Base-by-base conservation (phyloP, 441 rosid species). In the Erysimum cheiri region DNA sequence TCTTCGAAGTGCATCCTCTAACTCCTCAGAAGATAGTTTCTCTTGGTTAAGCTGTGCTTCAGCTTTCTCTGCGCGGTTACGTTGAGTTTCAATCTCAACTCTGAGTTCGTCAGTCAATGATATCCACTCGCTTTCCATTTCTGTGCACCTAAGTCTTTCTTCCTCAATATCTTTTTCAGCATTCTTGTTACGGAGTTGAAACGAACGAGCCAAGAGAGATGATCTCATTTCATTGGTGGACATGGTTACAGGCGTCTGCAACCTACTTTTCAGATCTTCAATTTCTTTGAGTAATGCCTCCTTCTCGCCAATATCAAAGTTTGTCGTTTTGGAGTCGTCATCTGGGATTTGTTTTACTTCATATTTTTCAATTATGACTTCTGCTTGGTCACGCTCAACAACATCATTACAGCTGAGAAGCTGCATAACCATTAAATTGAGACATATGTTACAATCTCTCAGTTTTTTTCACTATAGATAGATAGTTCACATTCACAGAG, bases 71-170 rank as follows among this genome's bases (percentile, higher is more conserved):
- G 98, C 90, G 1, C 81, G 92, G 17, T 62, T 78, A 37, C 98
- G 93, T 46, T 79, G 84, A n/a, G 85, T 73, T 78, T 92, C 97
- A 41, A 92, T 80, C 66, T 92, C 98, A 44, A 94, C 77, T 74
- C 98, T 83, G 74, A 94, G 85, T 58, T 90, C 98, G 31, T 94
- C 97, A 0, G 98, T 90, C 72, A 94, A 64, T 22, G 85, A 88
- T 64, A 94, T 94, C 99, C 99, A 94, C 26, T 92, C 91, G 53
- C 98, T 92, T 80, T 94, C 98, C 90, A 88, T 86, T 84, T 94
- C 98, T 72, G 87, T 91, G 94, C 93, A 87, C 80, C 85, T 83
- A 37, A 85, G 81, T 49, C 93, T 85, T 78, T 94, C 98, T 59
- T 58, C 83, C 83, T 90, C 94, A 0, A 87, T 77, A 68, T 88